Conservation (phyloP, 768 basidiomycete species). For the Chiua virens region DNA sequence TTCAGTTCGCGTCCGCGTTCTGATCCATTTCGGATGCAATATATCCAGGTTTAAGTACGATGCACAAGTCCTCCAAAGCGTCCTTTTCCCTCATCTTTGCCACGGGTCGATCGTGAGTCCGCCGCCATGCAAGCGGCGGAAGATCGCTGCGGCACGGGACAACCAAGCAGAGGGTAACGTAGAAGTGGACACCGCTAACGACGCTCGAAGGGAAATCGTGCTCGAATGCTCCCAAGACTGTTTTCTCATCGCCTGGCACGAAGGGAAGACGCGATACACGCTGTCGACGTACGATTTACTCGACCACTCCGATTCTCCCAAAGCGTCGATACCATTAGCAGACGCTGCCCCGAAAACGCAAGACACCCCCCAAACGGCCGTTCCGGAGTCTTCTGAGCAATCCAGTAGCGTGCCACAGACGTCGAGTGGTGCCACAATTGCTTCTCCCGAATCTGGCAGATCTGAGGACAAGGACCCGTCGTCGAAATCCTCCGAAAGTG, state of each 20-base stretch:
- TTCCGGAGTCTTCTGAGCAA: not conserved
- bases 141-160: slow-evolving; percentile 10
- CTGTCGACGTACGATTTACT: slow-evolving; percentile 15
- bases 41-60: slow-evolving; percentile 52
- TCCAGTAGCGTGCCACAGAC: not conserved
- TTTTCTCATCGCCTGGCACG: slow-evolving; percentile 19
- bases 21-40: not conserved
- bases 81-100: slow-evolving; percentile 43
- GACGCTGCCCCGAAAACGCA: slow-evolving; percentile 6
- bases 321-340: not conserved
- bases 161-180: slow-evolving; percentile 7
- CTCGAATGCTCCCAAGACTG: slow-evolving; percentile 25
- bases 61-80: slow-evolving; percentile 39
- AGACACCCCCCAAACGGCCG: not conserved
- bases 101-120: slow-evolving; percentile 14
- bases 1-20: not conserved
- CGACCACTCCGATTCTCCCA: not conserved
- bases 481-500: not conserved
- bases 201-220: slow-evolving; percentile 17
- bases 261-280: slow-evolving; percentile 15
- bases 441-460: not conserved
- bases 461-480: not conserved
- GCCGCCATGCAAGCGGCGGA: slow-evolving; percentile 29
- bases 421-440: not conserved
- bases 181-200: slow-evolving; percentile 10